These are phyloP conservation scores for Colletotrichum tropicale DNA, from an alignment of 2,329 filamentous ascomycete species.

Conservation along the genomic window DNA sequence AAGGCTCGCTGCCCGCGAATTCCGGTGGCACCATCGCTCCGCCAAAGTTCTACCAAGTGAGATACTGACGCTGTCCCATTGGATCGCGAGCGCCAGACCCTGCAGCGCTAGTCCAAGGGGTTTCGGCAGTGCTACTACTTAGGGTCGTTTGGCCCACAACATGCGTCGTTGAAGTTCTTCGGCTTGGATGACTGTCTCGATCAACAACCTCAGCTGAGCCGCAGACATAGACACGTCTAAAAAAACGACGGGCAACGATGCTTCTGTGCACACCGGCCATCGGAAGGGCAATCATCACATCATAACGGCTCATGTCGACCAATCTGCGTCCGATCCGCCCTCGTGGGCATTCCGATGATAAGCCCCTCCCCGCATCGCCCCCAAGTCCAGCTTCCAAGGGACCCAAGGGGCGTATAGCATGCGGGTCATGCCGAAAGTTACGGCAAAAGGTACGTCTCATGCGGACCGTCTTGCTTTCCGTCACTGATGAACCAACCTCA, in stretches of 20 bases:
- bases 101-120: not conserved
- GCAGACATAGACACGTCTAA: not conserved
- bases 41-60: not conserved
- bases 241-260: not conserved
- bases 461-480: not conserved
- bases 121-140: not conserved
- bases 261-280: not conserved
- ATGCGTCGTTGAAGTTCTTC: not conserved
- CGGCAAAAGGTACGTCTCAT: constrained; percentile 3
- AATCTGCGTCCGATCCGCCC: not conserved
- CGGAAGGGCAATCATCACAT: not conserved
- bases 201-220: not conserved
- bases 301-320: not conserved
- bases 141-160: not conserved
- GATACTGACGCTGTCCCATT: not conserved
- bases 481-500: not conserved
- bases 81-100: not conserved
- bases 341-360: not conserved
- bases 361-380: not conserved
- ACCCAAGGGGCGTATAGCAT: constrained; percentile 1
- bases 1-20: not conserved
- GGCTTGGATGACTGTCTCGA: not conserved
- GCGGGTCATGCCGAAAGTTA: constrained; percentile 5
- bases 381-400: not conserved
- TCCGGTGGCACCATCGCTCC: not conserved